Percentiles rank a stretch among this genome's conserved stretches.
These are phyloP conservation scores for Pseudogymnoascus sp. DNA, from an alignment of 2,329 filamentous ascomycete genomes.

Conservation along the genomic window DNA sequence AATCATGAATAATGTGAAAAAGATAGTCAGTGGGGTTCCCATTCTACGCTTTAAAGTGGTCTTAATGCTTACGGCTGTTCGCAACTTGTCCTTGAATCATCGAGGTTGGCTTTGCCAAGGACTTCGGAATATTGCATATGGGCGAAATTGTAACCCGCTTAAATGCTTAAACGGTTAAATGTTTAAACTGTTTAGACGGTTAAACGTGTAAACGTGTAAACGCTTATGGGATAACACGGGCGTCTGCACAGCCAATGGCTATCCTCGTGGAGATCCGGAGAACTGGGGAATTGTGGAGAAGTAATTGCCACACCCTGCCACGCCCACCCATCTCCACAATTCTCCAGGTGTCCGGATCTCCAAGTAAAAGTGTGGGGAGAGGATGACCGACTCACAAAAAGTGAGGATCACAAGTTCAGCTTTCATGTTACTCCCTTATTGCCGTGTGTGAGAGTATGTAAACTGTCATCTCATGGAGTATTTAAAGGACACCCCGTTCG, in stretches of 20 bases:
- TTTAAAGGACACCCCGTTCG: neutral
- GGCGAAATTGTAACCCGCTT: constrained; percentile 11
- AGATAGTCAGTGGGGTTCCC: neutral
- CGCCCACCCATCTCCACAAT: neutral
- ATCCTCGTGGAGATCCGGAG: neutral
- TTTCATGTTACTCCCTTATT: neutral
- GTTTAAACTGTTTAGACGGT: neutral
- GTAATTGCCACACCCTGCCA: too few relatives aligned
- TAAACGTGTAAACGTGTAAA: neutral
- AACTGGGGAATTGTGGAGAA: neutral
- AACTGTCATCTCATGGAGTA: neutral
- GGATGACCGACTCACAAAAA: neutral
- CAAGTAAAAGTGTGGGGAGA: neutral
- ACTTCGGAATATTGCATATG: neutral
- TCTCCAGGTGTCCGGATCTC: neutral
- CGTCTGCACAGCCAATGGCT: neutral
- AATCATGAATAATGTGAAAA: neutral
- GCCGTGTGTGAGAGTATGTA: neutral
- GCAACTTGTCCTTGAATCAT: neutral
- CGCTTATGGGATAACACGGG: neutral
- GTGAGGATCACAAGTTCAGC: neutral
- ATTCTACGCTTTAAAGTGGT: neutral
- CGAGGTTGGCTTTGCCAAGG: neutral
- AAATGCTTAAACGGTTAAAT: neutral
- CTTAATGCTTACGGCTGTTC: neutral